phyloP scores from a whole-genome alignment of 2,329 filamentous ascomycete genomes.

The Lachnellula hyalina region DNA sequence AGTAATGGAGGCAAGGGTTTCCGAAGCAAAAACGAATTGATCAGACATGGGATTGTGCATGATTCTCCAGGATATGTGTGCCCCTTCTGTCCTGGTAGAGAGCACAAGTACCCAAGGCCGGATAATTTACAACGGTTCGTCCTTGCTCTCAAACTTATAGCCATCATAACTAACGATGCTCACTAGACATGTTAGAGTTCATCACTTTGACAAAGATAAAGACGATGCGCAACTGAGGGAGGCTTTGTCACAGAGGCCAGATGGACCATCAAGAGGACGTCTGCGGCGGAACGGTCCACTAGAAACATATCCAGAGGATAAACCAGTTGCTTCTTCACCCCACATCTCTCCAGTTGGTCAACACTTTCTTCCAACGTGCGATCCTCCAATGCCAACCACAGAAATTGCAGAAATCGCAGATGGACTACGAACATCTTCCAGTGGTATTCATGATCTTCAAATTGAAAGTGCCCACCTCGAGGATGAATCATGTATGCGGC shows the following conservation, averaged over 20 bases:
- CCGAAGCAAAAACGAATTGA: constrained; percentile 70
- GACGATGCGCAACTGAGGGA: constrained; percentile 77
- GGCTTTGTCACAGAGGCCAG: constrained; percentile 78
- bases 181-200: constrained; percentile 79
- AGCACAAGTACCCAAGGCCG: constrained; percentile 90
- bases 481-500: no score
- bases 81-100: constrained; percentile 88
- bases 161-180: background rate
- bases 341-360: no score
- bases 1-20: constrained; percentile 62
- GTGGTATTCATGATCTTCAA: no score
- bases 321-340: no score
- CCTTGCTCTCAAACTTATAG: background rate
- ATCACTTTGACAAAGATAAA: constrained; percentile 84
- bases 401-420: no score
- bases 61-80: constrained; percentile 93
- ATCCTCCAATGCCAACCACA: no score
- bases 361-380: no score
- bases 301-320: no score
- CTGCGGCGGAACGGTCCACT: no score
- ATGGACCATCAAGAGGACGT: constrained; percentile 76
- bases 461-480: no score
- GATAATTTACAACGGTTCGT: constrained; percentile 89
- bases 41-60: constrained; percentile 78
- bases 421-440: no score